Conservation (phyloP, 2,329 filamentous ascomycete genomes). For the Trichoderma gracile region DNA sequence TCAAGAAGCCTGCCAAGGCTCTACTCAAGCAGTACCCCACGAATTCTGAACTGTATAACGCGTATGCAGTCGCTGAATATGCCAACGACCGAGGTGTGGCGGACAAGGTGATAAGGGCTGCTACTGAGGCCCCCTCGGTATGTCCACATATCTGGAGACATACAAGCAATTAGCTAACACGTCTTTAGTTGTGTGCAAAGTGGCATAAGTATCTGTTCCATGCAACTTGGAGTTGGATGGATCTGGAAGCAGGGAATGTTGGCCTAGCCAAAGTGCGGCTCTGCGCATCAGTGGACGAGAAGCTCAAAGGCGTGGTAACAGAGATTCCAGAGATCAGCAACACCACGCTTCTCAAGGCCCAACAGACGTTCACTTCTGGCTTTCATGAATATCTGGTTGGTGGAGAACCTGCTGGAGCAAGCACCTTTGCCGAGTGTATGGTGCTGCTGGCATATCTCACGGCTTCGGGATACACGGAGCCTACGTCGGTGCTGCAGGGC, state of each 20-base stretch:
- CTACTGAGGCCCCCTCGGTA: conserved; percentile 48
- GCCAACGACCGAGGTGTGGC: conserved; percentile 57
- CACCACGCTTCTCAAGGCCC: conserved; percentile 53
- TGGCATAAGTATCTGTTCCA: conserved; percentile 47
- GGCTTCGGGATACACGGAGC: conserved; percentile 43
- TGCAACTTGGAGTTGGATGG: conserved; percentile 67
- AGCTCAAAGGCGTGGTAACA: conserved; percentile 25
- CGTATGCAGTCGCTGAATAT: conserved; percentile 73
- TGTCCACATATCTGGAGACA: conserved; percentile 25
- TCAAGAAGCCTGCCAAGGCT: conserved; percentile 70
- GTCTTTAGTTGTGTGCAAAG: conserved; percentile 27
- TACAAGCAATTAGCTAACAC: conserved; percentile 24
- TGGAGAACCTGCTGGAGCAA: conserved; percentile 50
- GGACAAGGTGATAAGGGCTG: conserved; percentile 65
- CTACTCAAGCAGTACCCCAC: conserved; percentile 69
- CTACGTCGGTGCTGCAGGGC: conserved; percentile 52
- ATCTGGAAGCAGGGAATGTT: conserved; percentile 49
- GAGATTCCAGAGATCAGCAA: conserved; percentile 32
- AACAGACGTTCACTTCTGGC: conserved; percentile 53
- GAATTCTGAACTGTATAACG: conserved; percentile 71
- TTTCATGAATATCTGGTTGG: conserved; percentile 59
- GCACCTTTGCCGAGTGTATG: conserved; percentile 60
- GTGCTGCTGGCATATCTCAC: conserved; percentile 69
- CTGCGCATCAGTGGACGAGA: conserved; percentile 42
- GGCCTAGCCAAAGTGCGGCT: conserved; percentile 42